Evolutionary conservation across 1,139 yeast genomes (phyloP), one percentile per base, ranked within the genome.

Genomic region (Lodderomyces elongisporus): DNA sequence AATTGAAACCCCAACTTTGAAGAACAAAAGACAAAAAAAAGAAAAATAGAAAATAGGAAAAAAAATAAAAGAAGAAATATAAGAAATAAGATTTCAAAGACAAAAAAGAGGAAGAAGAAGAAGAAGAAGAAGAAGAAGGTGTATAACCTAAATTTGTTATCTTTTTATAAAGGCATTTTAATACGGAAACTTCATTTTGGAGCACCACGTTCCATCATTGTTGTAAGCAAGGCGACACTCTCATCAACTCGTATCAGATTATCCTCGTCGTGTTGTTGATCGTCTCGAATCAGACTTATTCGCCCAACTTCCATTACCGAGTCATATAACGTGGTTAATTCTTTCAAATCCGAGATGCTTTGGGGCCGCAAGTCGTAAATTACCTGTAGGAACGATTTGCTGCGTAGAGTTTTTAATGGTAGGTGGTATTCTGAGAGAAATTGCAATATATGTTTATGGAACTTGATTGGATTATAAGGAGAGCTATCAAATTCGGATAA

Each of bases 401-500:
- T 66, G 48, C 68, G 68, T 21, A 73, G 66, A 4, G 69, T 66
- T 29, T 57, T 58, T 17, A 74, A 62, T 1, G 77, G 66, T 15
- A 75, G 55, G 46, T 71, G 72, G 47, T 75, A 72, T 14, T 74
- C 79, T 8, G 69, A 62, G 30, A 74, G 48, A 40, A 74, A 75
- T 41, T 60, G 62, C 61, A 74, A 56, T 28, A 75, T 51, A 40
- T 74, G 76, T 42, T 65, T 67, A 39, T 73, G 79, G 47, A 75
- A 73, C 42, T 60, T 52, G 14, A 66, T 49, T 25, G 27, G 5
- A 9, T 14, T 12, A 25, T 25, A 25, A 5, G 27, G 27, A 12
- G 5, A 4, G 9, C 14, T 25, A 12, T 25, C 27, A 25, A 6
- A 25, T 13, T 14, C 14, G 4, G 15, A 5, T 12, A 25, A 5